Conservation (phyloP, 2,329 filamentous ascomycete genomes). For the Annulohypoxylon truncatum region DNA sequence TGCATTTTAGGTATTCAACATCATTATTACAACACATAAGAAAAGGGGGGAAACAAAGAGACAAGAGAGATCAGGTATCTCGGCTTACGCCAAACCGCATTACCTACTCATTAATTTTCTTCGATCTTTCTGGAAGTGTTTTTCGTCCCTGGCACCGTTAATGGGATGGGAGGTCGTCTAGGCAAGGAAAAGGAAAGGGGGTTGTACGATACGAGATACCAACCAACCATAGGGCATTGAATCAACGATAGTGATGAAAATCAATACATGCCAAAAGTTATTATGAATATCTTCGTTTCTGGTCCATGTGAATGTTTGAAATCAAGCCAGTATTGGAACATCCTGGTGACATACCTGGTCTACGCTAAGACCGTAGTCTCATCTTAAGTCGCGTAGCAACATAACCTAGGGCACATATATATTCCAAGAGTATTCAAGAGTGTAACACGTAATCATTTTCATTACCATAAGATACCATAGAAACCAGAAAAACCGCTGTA, state of each 20-base stretch:
- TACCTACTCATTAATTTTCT: constrained; percentile 13
- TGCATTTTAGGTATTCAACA: constrained; percentile 5
- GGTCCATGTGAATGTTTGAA: not conserved
- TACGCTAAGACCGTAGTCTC: not conserved
- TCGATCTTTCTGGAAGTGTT: not conserved
- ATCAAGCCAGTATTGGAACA: not conserved
- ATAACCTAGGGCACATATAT: not conserved
- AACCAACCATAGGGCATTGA: not conserved
- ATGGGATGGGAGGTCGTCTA: not conserved
- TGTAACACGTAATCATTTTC: not conserved
- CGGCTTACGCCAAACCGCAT: constrained; percentile 34
- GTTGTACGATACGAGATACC: constrained; percentile 1
- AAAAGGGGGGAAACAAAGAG: not conserved
- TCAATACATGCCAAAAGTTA: not conserved
- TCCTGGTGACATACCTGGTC: not conserved
- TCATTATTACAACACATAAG: constrained; percentile 1
- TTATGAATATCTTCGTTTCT: not conserved
- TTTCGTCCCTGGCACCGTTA: not conserved
- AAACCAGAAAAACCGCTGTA: constrained; percentile 12
- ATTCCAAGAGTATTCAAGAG: not conserved
- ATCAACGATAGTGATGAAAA: not conserved
- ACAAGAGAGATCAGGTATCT: constrained; percentile 41
- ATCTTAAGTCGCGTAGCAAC: not conserved
- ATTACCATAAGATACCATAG: not conserved
- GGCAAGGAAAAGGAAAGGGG: not conserved